Base-by-base conservation (phyloP, 2,329 filamentous ascomycete genomes). In the Atkinsonella texensis region DNA sequence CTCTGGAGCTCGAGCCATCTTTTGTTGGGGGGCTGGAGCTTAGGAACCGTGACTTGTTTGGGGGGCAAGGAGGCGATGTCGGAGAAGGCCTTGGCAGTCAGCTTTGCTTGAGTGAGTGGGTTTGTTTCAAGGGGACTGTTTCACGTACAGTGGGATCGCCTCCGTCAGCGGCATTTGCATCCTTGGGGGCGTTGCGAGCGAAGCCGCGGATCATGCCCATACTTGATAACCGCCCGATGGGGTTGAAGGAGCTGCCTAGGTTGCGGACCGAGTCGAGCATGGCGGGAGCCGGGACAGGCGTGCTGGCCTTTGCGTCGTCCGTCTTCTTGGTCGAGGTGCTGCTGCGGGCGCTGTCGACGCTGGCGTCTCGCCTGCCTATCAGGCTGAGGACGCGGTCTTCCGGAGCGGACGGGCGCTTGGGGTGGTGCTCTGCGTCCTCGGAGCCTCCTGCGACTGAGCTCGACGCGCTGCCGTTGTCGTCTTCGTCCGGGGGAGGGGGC, bases 251-350 rank as follows among this genome's bases (percentile, higher is more conserved):
- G 64, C 79, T 93, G 39, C 88, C 84, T 54, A 95, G 76, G 63
- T 79, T 91, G 51, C 87, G 82, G 72, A 95, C 84, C 12, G 87
- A 88, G 56, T 94, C 88, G 2, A 94, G 79, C 12, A 83, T 68
- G 32, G 62, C 65, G 51, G 63, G 82, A 48, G 61, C 64, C 50
- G 64, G 61, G 4, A 54, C 55, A 9, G 56, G 18, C 1, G 55
- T 31, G 11, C 48, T 48, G 17, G 56, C 8, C 44, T 63, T 65
- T 28, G 55, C 8, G 45, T 77, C 65, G 40, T 72, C 74, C 6
- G 76, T 81, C 58, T 77, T 83, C 32, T 74, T 74, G 57, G 80
- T 84, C 46, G 76, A 75, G 57, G 84, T 89, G 50, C 72, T 77
- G 56, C 85, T 89, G 49, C 77, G 74, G 13, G 74, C 70, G 60